These are phyloP conservation scores for Salisapilia sapeloensis DNA, from an alignment of 352 stramenopile genomes.

Conservation along the genomic window DNA sequence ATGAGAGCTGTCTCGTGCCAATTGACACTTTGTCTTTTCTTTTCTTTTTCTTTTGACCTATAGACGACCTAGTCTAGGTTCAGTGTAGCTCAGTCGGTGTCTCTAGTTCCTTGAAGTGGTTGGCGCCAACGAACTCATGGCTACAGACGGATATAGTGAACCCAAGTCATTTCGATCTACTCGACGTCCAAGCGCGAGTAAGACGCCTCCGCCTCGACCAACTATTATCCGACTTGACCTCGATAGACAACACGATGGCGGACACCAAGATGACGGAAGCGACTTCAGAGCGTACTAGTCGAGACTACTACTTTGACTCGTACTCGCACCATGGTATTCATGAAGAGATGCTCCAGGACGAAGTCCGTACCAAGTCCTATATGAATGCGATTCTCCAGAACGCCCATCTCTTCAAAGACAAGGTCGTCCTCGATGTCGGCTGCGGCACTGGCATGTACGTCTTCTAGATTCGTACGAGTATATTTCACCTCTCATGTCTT, in stretches of 20 bases:
- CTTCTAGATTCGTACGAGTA: too few species aligned
- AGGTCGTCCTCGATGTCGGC: conserved; percentile 93
- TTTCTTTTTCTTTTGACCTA: too few species aligned
- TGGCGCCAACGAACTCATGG: too few species aligned
- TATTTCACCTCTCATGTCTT: too few species aligned
- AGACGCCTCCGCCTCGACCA: conserved; percentile 6
- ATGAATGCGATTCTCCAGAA: conserved; percentile 96
- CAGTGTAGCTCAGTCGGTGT: too few species aligned
- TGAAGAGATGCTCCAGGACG: conserved; percentile 97
- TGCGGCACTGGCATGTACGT: conserved; percentile 94
- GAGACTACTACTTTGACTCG: conserved; percentile 98
- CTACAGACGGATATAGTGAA: too few species aligned
- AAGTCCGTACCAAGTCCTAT: conserved; percentile 93
- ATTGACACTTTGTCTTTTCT: too few species aligned
- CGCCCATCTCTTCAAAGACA: conserved; percentile 93
- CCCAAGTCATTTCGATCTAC: too few species aligned
- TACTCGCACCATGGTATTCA: conserved; percentile 98
- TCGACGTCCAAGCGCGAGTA: conserved; percentile 10
- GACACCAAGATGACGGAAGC: conserved; percentile 2
- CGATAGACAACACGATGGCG: too few species aligned
- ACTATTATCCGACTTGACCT: conserved; percentile 6
- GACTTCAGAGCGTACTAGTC: conserved; percentile 66
- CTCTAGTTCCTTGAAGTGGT: too few species aligned
- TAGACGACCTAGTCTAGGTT: too few species aligned
- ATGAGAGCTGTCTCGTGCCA: too few species aligned